phyloP scores from a whole-genome alignment of 768 basidiomycete genomes.

The Phylloporus sp. region DNA sequence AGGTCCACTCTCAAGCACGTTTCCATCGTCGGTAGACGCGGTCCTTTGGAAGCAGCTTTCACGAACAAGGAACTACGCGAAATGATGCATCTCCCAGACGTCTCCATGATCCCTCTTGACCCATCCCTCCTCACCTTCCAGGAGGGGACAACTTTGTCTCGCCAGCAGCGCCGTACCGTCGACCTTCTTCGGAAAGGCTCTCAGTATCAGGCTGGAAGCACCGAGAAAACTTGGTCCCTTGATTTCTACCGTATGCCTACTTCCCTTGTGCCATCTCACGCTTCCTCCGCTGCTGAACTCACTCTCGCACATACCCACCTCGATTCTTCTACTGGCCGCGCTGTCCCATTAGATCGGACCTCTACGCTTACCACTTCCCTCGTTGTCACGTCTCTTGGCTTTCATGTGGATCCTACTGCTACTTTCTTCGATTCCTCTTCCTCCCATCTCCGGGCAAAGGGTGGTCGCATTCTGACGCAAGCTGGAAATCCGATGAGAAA shows the following conservation, averaged over 20 bases:
- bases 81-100: slow-evolving; percentile 61
- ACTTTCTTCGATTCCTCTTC: slow-evolving; percentile 58
- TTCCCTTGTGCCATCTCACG: slow-evolving; percentile 33
- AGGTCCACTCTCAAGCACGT: slow-evolving; percentile 68
- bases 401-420: slow-evolving; percentile 60
- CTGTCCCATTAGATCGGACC: slow-evolving; percentile 53
- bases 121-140: slow-evolving; percentile 40
- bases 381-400: slow-evolving; percentile 86
- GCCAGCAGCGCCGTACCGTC: slow-evolving; percentile 64
- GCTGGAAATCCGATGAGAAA: slow-evolving; percentile 42
- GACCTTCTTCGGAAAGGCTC: slow-evolving; percentile 68
- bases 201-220: slow-evolving; percentile 43
- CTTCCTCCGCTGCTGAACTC: slow-evolving; percentile 36
- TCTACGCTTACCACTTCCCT: slow-evolving; percentile 62
- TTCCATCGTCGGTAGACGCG: slow-evolving; percentile 80
- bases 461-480: slow-evolving; percentile 46
- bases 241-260: slow-evolving; percentile 78
- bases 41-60: slow-evolving; percentile 85
- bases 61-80: slow-evolving; percentile 93
- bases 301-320: slow-evolving; percentile 60
- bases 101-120: slow-evolving; percentile 62
- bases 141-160: slow-evolving; percentile 37
- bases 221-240: slow-evolving; percentile 71
- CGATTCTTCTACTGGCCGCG: slow-evolving; percentile 44
- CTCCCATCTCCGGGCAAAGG: slow-evolving; percentile 51